These are phyloP conservation scores for Acacia confusa DNA, from an alignment of 306 rosid species.

Conservation along the genomic window DNA sequence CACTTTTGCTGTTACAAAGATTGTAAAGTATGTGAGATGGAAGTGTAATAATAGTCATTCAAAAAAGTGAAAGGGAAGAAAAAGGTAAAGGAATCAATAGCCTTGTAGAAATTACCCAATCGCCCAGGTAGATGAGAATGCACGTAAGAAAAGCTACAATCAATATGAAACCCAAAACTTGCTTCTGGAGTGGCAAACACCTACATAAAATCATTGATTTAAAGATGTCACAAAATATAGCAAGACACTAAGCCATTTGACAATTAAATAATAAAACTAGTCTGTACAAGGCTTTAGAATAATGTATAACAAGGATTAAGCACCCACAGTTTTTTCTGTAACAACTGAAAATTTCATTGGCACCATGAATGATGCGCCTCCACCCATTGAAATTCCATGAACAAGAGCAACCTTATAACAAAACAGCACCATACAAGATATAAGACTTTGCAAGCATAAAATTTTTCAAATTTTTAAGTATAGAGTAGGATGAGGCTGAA, in stretches of 20 bases:
- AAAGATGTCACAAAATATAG: constrained; percentile 11
- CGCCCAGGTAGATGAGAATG: constrained; percentile 80
- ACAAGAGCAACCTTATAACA: constrained; percentile 76
- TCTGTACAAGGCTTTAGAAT: background rate
- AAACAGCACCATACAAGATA: constrained; percentile 17
- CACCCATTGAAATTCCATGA: constrained; percentile 95
- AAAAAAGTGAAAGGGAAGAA: background rate
- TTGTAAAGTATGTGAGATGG: background rate
- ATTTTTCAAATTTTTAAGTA: background rate
- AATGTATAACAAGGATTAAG: constrained; percentile 28
- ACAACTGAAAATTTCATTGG: constrained; percentile 90
- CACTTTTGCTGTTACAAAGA: constrained; percentile 9
- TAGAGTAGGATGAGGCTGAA: constrained; percentile 1
- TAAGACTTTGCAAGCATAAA: background rate
- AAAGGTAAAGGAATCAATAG: background rate
- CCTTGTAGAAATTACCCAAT: constrained; percentile 58
- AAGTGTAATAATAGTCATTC: background rate
- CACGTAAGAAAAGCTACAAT: constrained; percentile 86
- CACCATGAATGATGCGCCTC: constrained; percentile 91
- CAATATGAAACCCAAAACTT: constrained; percentile 92
- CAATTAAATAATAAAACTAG: background rate
- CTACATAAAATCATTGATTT: constrained; percentile 41
- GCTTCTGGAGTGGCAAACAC: constrained; percentile 95
- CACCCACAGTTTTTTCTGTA: constrained; percentile 84
- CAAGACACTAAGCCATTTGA: constrained; percentile 9